These are phyloP conservation scores for Papiliotrema flavescens DNA, from an alignment of 1,284 basidiomycete species.

Conservation along the genomic window DNA sequence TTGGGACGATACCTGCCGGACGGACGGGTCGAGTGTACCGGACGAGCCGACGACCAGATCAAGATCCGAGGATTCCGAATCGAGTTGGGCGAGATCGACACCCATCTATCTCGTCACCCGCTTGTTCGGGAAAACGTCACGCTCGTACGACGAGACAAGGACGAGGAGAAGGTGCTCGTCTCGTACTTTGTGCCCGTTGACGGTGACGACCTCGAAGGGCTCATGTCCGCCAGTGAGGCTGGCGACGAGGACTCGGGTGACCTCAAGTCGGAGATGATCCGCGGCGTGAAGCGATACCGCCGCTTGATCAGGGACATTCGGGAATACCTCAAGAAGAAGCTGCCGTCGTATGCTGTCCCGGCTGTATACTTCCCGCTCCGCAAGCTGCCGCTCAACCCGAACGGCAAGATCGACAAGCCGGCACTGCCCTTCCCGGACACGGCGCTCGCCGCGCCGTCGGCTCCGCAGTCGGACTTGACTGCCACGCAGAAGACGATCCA, in stretches of 20 bases:
- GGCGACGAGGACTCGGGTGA: slow-evolving; percentile 50
- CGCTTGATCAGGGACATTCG: slow-evolving; percentile 88
- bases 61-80: slow-evolving; percentile 99
- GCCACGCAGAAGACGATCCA: slow-evolving; percentile 78
- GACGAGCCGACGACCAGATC: slow-evolving; percentile 97
- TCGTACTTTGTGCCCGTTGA: slow-evolving; percentile 96
- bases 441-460: slow-evolving; percentile 58
- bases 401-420: slow-evolving; percentile 99
- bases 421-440: slow-evolving; percentile 99
- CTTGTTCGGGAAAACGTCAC: slow-evolving; percentile 96
- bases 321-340: slow-evolving; percentile 94
- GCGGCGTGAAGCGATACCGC: slow-evolving; percentile 76
- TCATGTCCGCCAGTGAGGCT: slow-evolving; percentile 66
- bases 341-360: slow-evolving; percentile 90
- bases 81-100: slow-evolving; percentile 98
- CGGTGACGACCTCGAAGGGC: slow-evolving; percentile 62
- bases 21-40: slow-evolving; percentile 94
- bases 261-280: slow-evolving; percentile 56
- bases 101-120: slow-evolving; percentile 88
- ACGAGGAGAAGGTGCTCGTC: slow-evolving; percentile 98
- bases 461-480: slow-evolving; percentile 49
- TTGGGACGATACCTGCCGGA: slow-evolving; percentile 90
- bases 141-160: slow-evolving; percentile 93
- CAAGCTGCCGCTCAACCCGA: slow-evolving; percentile 97
- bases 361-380: slow-evolving; percentile 90